Percentiles rank a stretch among this genome's conserved stretches.
Evolutionary conservation across 345 rosid species (phyloP).

Genomic region (Microthlaspi erraticum): DNA sequence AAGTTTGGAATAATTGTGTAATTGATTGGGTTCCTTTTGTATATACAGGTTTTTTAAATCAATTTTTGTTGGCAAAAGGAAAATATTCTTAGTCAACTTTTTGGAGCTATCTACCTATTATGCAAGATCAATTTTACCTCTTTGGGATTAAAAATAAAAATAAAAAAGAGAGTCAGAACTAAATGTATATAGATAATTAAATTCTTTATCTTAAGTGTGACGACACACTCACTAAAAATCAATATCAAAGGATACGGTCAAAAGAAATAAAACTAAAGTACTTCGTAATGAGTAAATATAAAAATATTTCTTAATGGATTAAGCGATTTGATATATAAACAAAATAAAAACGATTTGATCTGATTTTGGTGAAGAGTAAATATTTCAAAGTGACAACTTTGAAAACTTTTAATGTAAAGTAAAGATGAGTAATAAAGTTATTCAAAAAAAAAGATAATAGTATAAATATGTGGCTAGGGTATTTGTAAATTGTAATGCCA

Average conservation of each 20-base stretch:
- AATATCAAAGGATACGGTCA: constrained; percentile 7
- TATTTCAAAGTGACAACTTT: not conserved
- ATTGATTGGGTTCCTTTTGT: constrained; percentile 11
- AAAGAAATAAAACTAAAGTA: not conserved
- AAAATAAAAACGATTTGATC: no score
- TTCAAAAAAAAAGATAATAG: not conserved
- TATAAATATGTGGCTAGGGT: constrained; percentile 23
- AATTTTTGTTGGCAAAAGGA: not conserved
- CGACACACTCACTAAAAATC: not conserved
- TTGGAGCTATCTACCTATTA: constrained; percentile 8
- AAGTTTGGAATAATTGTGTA: constrained; percentile 34
- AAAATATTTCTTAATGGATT: no score
- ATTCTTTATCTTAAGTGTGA: constrained; percentile 2
- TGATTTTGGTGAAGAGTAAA: not conserved
- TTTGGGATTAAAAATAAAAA: constrained; percentile 13
- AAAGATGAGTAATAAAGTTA: not conserved
- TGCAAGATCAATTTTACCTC: constrained; percentile 10
- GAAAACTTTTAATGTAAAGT: not conserved
- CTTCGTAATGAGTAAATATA: no score
- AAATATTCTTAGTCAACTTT: not conserved
- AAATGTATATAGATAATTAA: not conserved
- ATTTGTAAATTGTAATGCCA: constrained; percentile 10
- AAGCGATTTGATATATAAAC: no score
- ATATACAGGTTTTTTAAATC: constrained; percentile 12
- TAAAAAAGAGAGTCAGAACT: not conserved